Evolutionary conservation across 306 rosid species (phyloP), one percentile per base, ranked within the genome.

Genomic region (Acacia crassicarpa): DNA sequence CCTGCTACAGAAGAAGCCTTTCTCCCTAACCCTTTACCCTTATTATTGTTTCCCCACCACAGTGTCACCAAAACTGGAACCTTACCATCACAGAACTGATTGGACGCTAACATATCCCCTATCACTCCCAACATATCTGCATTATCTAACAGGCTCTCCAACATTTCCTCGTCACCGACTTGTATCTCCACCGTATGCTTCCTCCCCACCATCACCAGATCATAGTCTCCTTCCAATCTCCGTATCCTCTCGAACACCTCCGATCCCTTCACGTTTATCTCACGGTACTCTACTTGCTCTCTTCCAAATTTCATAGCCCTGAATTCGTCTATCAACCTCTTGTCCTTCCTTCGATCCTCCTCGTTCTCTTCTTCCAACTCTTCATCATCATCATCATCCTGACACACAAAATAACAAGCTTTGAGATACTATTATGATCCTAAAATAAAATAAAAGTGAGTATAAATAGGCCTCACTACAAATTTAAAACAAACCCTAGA

Each of bases 51-150:
- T 19, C n/a, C n/a, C n/a, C n/a, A n/a, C n/a, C n/a, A n/a, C n/a
- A n/a, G n/a, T n/a, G n/a, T n/a, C n/a, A 87, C 88, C 53, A 87
- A 61, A 38, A 84, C 84, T 8, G 80, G 81, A 44, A 80, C 86
- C 53, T 0, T 61, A 3, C 86, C 87, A 3, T 77, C 69, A 38
- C 86, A 84, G 35, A 77, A 82, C 45, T 87, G 83, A 1, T 61
- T 13, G 1, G 88, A 82, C 20, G 90, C 83, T 15, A 85, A 51
- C 85, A 77, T 83, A 27, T 85, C 85, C 3, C 90, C 85, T 3
- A 85, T 77, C 54, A 74, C 48, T 27, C 90, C 88, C 65, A 87
- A 84, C 83, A 17, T 30, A 8, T 87, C 88, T 8, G 66, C 67
- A 56, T 82, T 46, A 33, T 87, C 86, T 20, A 84, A 14, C 14